Evolutionary conservation across 768 basidiomycete genomes (phyloP).

Genomic region (Macrocybe gigantea): DNA sequence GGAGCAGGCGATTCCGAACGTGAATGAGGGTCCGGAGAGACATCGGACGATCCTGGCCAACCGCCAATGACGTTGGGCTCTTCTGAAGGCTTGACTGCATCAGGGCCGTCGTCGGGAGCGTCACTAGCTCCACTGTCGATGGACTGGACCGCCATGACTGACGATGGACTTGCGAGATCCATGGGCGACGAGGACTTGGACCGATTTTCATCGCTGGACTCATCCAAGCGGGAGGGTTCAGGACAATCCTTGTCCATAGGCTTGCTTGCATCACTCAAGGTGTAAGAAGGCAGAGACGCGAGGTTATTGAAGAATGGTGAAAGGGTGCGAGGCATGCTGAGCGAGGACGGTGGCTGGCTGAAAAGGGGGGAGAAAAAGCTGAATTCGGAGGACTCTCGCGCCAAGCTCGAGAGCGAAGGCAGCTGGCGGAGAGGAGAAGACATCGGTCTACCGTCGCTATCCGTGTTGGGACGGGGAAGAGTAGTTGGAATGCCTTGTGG

Average conservation of each 20-base stretch:
- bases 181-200: slow-evolving; percentile 43
- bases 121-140: too few species aligned
- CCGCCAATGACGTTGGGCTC: slow-evolving; percentile 38
- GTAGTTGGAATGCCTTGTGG: too few species aligned
- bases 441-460: too few species aligned
- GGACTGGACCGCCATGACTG: slow-evolving; percentile 10
- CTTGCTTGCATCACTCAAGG: not conserved
- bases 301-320: slow-evolving; percentile 3
- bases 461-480: too few species aligned
- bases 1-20: slow-evolving; percentile 1
- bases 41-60: slow-evolving; percentile 33
- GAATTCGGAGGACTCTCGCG: too few species aligned
- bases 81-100: slow-evolving; percentile 7
- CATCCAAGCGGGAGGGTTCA: not conserved
- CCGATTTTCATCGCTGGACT: slow-evolving; percentile 7
- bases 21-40: slow-evolving; percentile 19
- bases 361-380: slow-evolving; percentile 4
- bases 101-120: slow-evolving; percentile 1
- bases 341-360: slow-evolving; percentile 8
- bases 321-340: slow-evolving; percentile 1
- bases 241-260: not conserved
- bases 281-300: not conserved
- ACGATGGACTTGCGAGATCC: slow-evolving; percentile 38
- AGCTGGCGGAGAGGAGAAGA: too few species aligned
- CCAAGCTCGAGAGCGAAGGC: too few species aligned